Evolutionary conservation across 495 filamentous ascomycete genomes (phyloP).

Genomic region (Hyaloscypha variabilis): DNA sequence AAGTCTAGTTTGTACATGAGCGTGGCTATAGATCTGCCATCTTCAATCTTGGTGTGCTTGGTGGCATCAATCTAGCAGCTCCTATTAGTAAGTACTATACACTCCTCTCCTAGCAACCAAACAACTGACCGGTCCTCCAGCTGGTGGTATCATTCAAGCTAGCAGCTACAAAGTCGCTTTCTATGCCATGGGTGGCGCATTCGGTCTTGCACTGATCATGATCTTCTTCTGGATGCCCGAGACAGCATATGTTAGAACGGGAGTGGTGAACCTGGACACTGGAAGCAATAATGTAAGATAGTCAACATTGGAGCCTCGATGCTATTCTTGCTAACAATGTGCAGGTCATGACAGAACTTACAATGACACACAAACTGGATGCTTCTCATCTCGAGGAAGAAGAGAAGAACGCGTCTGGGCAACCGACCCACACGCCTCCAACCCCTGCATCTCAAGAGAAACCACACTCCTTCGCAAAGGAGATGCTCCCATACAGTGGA

Average conservation of each 20-base stretch:
- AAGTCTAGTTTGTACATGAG: conserved; percentile 32
- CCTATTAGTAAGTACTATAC: conserved; percentile 43
- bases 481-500: conserved; percentile 42
- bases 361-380: conserved; percentile 29
- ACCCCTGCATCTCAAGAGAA: conserved; percentile 1
- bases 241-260: conserved; percentile 38
- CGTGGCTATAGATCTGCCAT: conserved; percentile 31
- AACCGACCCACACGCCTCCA: background rate
- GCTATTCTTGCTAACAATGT: background rate
- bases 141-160: conserved; percentile 40
- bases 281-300: conserved; percentile 25
- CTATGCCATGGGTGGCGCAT: conserved; percentile 45
- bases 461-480: conserved; percentile 30
- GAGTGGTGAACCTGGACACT: conserved; percentile 43
- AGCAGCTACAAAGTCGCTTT: conserved; percentile 37
- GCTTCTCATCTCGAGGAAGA: conserved; percentile 38
- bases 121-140: conserved; percentile 20
- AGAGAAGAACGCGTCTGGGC: conserved; percentile 4
- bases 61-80: conserved; percentile 41
- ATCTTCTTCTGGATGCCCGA: conserved; percentile 50
- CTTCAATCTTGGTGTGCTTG: conserved; percentile 34
- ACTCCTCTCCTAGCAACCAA: too few relatives aligned
- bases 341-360: conserved; percentile 5
- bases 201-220: conserved; percentile 39
- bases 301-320: background rate